phyloP scores from a whole-genome alignment of 164 flowering plant species.

The Sextonia rubra region DNA sequence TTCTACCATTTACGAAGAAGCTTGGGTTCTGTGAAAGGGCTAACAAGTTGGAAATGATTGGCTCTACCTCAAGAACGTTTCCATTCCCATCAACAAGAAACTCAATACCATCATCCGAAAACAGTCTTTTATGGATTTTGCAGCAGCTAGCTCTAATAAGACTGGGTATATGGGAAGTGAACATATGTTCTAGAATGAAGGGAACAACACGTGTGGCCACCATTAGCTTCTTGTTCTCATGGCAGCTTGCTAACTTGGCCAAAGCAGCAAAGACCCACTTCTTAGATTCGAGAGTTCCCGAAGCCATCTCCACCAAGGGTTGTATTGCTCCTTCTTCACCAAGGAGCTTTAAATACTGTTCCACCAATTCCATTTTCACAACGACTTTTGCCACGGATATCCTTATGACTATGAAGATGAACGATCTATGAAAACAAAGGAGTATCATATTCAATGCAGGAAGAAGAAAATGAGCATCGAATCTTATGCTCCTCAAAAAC shows the following conservation, averaged over 20 bases:
- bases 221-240: conserved; percentile 41
- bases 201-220: conserved; percentile 57
- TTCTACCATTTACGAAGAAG: too few relatives aligned
- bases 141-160: conserved; percentile 35
- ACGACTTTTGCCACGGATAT: conserved; percentile 38
- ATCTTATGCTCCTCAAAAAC: too few relatives aligned
- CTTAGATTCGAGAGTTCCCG: conserved; percentile 40
- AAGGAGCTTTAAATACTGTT: conserved; percentile 39
- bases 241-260: conserved; percentile 41
- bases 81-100: conserved; percentile 50
- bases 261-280: too few relatives aligned
- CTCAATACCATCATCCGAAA: conserved; percentile 46
- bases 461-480: too few relatives aligned
- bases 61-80: conserved; percentile 38
- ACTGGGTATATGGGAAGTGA: conserved; percentile 33
- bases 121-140: conserved; percentile 49
- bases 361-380: conserved; percentile 42
- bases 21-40: conserved; percentile 36
- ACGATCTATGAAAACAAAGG: too few relatives aligned
- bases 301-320: conserved; percentile 53
- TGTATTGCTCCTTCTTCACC: conserved; percentile 59
- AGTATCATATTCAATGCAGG: too few relatives aligned
- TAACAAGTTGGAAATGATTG: conserved; percentile 32
- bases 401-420: too few relatives aligned
- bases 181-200: conserved; percentile 34